Base-by-base conservation (phyloP, 192 early-diverging fungal genomes). In the Rhizoclosmatium globosum region DNA sequence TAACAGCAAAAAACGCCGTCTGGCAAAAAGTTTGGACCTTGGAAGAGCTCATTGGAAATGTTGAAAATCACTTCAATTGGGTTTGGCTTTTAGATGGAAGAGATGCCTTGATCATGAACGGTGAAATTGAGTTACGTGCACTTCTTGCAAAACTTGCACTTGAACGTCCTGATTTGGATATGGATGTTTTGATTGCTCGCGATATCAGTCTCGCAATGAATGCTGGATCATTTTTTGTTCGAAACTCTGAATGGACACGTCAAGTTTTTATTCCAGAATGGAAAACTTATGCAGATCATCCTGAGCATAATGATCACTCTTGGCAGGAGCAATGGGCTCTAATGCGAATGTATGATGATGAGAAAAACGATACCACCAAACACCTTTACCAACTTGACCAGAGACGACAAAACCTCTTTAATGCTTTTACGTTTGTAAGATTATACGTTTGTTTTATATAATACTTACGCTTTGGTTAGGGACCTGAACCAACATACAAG, bases 161-260 rank as follows among this genome's bases (percentile, higher is more conserved):
- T 7, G 17, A 68, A 6, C 41, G 4, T 9, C n/a, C 39, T 11
- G 7, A 73, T 17, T 19, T 56, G 19, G 56, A 61, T 44, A 43
- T 73, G 47, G 71, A 73, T 44, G 38, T 73, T 44, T 7, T 73
- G 38, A 73, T 73, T 62, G 39, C 71, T 15, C 71, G 71, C 21
- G 71, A 73, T 44, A 23, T 61, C n/a, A n/a, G n/a, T 7, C 11
- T 67, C 38, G 71, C 23, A 15, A 31, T 73, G 23, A 73, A 73
- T 62, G 53, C 57, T 41, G 71, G 71, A 6, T 73, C 71, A 7
- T 73, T 73, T 38, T 73, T 73, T 41, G 6, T 73, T 17, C 58
- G 71, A n/a, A 68, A 67, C 53, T 39, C 21, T 38, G 39, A 39
- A 56, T 73, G 71, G 71, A 73, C 71, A 13, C 17, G 67, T 3